Conservation (phyloP, 176 grass and related monocot species). For the Echinochloa phyllopogon region DNA sequence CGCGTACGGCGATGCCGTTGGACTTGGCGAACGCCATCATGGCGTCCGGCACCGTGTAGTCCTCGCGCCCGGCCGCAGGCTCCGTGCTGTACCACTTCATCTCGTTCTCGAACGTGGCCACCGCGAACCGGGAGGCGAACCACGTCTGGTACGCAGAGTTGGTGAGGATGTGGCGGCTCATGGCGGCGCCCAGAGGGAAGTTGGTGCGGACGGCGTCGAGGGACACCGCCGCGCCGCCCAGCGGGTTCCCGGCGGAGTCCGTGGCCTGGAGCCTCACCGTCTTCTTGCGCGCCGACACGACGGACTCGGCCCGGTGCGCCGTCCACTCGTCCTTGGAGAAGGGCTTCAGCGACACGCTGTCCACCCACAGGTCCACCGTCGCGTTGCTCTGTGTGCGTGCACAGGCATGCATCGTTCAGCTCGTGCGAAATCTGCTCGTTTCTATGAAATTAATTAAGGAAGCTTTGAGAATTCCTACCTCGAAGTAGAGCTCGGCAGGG, state of each 20-base stretch:
- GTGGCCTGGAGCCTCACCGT: constrained; percentile 54
- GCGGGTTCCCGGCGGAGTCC: constrained; percentile 50
- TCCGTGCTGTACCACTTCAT: constrained; percentile 97
- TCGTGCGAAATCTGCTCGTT: too few relatives aligned
- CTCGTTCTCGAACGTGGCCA: constrained; percentile 98
- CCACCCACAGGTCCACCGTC: constrained; percentile 71
- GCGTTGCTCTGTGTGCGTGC: constrained; percentile 56
- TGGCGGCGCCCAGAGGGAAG: constrained; percentile 72
- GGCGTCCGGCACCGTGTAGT: constrained; percentile 72
- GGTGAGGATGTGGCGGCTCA: constrained; percentile 54
- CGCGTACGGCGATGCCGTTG: constrained; percentile 61
- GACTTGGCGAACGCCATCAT: constrained; percentile 72
- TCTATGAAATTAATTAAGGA: background rate
- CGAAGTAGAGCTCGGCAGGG: constrained; percentile 74
- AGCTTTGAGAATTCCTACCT: constrained; percentile 36
- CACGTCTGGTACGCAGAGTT: constrained; percentile 70
- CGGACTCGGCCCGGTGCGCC: constrained; percentile 58
- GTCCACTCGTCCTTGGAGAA: constrained; percentile 78
- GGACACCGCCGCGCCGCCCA: constrained; percentile 52
- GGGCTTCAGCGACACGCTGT: constrained; percentile 76
- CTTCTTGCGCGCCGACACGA: constrained; percentile 36
- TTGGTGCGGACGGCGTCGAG: constrained; percentile 41
- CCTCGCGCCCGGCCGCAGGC: constrained; percentile 38
- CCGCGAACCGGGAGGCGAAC: constrained; percentile 82
- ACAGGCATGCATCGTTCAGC: background rate